Percentiles rank a stretch among this genome's conserved stretches.
These are phyloP conservation scores for Myriosclerotinia curreyana DNA, from an alignment of 2,329 filamentous ascomycete genomes.

Conservation along the genomic window DNA sequence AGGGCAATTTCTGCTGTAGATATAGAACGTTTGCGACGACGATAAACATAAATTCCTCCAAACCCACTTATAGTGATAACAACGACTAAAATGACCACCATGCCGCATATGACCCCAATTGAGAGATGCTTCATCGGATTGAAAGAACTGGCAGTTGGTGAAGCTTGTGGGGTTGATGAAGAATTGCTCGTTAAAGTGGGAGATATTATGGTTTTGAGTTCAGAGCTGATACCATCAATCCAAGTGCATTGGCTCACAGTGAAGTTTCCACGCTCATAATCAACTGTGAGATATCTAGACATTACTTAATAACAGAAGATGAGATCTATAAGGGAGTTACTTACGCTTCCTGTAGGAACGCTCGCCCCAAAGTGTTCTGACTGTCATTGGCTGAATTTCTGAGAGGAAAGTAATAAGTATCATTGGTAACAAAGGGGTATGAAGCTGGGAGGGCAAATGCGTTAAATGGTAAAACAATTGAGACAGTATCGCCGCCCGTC, in stretches of 20 bases:
- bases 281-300: constrained; percentile 33
- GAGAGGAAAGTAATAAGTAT: constrained; percentile 47
- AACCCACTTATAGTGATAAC: background rate
- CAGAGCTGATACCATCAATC: constrained; percentile 24
- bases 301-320: constrained; percentile 1
- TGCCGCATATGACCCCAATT: constrained; percentile 2
- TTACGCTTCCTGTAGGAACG: constrained; percentile 43
- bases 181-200: constrained; percentile 19
- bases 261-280: constrained; percentile 37
- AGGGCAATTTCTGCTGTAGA: constrained; percentile 9
- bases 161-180: constrained; percentile 34
- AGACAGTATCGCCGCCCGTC: constrained; percentile 33
- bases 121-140: background rate
- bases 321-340: background rate
- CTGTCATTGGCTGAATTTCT: constrained; percentile 38
- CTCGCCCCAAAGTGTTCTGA: constrained; percentile 42
- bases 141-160: background rate
- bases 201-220: constrained; percentile 24
- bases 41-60: constrained; percentile 3
- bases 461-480: constrained; percentile 34
- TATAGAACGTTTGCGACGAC: background rate
- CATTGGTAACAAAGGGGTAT: constrained; percentile 40
- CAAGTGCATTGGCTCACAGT: constrained; percentile 34
- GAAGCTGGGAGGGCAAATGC: constrained; percentile 32
- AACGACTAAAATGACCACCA: background rate